A percentile compares a stretch with the other conserved stretches of the same genome.
Evolutionary conservation across 495 filamentous ascomycete genomes (phyloP).

Genomic region (Xanthoparmelia taractica): DNA sequence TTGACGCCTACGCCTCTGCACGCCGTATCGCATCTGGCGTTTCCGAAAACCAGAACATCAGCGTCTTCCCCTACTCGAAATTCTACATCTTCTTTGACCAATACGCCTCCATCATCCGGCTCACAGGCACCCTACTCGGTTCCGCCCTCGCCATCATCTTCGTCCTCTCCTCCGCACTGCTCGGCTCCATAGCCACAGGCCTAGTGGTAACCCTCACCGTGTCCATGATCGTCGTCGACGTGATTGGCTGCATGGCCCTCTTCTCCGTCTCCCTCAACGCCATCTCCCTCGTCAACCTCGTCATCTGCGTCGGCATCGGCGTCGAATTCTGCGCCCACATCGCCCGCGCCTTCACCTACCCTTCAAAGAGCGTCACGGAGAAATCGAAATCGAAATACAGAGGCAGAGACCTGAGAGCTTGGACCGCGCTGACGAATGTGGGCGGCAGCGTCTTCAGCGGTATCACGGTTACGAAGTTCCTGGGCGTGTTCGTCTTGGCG

Average conservation of each 20-base stretch:
- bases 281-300: conserved; percentile 89
- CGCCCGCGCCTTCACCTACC: conserved; percentile 93
- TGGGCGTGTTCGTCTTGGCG: conserved; percentile 86
- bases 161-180: conserved; percentile 61
- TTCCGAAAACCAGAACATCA: conserved; percentile 55
- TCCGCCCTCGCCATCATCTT: conserved; percentile 80
- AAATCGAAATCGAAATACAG: conserved; percentile 37
- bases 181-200: conserved; percentile 79
- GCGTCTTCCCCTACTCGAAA: conserved; percentile 90
- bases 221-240: conserved; percentile 87
- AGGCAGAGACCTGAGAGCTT: conserved; percentile 70
- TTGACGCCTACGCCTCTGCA: conserved; percentile 78
- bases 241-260: conserved; percentile 88
- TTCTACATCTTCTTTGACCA: conserved; percentile 99
- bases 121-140: conserved; percentile 71
- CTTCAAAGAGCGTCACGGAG: conserved; percentile 66
- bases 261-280: conserved; percentile 89
- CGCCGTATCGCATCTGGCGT: conserved; percentile 78
- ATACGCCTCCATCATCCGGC: conserved; percentile 72
- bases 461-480: conserved; percentile 89
- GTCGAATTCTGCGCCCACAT: conserved; percentile 98
- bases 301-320: conserved; percentile 91
- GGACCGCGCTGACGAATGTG: conserved; percentile 87
- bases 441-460: conserved; percentile 90
- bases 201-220: conserved; percentile 77